Evolutionary conservation across 169 alveolate species (phyloP).

Genomic region (Plasmodium berghei): DNA sequence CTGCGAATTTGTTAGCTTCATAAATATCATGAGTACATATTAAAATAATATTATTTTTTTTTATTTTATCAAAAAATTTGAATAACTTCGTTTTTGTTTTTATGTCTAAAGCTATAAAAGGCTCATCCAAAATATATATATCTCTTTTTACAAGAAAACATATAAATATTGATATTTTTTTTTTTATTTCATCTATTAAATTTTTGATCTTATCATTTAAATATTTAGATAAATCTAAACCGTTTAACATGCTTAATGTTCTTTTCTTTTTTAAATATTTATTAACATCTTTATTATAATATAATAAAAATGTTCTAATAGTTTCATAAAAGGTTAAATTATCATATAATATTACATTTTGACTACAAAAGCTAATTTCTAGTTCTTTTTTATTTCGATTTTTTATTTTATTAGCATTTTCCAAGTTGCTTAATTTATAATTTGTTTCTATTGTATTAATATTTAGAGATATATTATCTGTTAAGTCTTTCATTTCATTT

Average conservation of each 20-base stretch:
- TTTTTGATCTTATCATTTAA: slow-evolving; percentile 35
- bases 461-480: not conserved
- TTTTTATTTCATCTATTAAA: slow-evolving; percentile 65
- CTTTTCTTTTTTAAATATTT: slow-evolving; percentile 56
- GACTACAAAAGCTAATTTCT: slow-evolving; percentile 63
- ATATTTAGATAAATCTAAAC: slow-evolving; percentile 31
- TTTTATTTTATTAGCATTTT: not conserved
- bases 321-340: slow-evolving; percentile 61
- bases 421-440: too few species aligned
- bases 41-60: slow-evolving; percentile 63
- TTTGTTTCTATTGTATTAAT: too few species aligned
- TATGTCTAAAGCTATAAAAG: slow-evolving; percentile 65
- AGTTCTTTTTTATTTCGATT: not conserved
- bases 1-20: slow-evolving; percentile 66
- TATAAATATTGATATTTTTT: slow-evolving; percentile 62
- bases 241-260: slow-evolving; percentile 34
- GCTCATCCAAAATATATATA: slow-evolving; percentile 66
- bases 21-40: slow-evolving; percentile 74
- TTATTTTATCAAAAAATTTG: slow-evolving; percentile 64
- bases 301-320: slow-evolving; percentile 42
- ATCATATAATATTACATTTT: slow-evolving; percentile 56
- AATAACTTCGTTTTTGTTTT: slow-evolving; percentile 56
- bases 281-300: slow-evolving; percentile 56
- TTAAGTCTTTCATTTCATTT: not conserved
- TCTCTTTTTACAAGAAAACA: slow-evolving; percentile 69